Evolutionary conservation across 1,284 basidiomycete genomes (phyloP).

Genomic region (Bondarzewia mesenterica): DNA sequence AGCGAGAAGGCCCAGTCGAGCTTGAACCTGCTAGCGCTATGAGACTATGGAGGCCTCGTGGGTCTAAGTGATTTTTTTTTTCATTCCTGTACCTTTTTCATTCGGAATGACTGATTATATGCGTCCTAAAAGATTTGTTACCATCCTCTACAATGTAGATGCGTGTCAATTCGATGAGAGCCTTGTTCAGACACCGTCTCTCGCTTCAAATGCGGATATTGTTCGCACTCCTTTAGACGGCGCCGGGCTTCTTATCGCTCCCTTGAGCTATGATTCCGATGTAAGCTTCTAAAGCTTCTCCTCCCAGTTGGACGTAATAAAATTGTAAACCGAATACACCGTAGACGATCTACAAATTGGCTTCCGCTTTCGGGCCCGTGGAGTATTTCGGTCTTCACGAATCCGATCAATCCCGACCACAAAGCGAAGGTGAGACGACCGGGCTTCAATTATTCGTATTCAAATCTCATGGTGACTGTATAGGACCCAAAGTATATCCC

Average conservation of each 20-base stretch:
- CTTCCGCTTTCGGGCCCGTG: constrained; percentile 19
- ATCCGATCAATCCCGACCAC: not conserved
- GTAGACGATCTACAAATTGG: constrained; percentile 19
- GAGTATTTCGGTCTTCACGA: constrained; percentile 16
- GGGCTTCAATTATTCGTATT: not conserved
- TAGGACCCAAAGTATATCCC: constrained; percentile 2
- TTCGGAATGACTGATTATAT: constrained; percentile 5
- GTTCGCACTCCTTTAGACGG: constrained; percentile 20
- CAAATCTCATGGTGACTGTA: not conserved
- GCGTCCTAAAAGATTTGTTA: constrained; percentile 34
- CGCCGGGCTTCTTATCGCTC: constrained; percentile 40
- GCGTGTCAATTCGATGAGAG: constrained; percentile 24
- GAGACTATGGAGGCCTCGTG: constrained; percentile 34
- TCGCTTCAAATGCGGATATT: constrained; percentile 3
- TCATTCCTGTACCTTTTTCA: not conserved
- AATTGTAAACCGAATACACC: too few species aligned
- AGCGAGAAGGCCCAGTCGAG: not conserved
- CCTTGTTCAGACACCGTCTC: not conserved
- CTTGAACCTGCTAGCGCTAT: constrained; percentile 45
- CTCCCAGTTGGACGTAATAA: too few species aligned
- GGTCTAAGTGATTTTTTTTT: constrained; percentile 32
- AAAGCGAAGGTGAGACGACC: not conserved
- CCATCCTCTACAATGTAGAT: constrained; percentile 48
- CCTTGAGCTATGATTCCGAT: constrained; percentile 49
- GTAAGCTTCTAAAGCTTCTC: constrained; percentile 27